Evolutionary conservation across 2,329 filamentous ascomycete species (phyloP).

Genomic region (Didymellaceae sp.): DNA sequence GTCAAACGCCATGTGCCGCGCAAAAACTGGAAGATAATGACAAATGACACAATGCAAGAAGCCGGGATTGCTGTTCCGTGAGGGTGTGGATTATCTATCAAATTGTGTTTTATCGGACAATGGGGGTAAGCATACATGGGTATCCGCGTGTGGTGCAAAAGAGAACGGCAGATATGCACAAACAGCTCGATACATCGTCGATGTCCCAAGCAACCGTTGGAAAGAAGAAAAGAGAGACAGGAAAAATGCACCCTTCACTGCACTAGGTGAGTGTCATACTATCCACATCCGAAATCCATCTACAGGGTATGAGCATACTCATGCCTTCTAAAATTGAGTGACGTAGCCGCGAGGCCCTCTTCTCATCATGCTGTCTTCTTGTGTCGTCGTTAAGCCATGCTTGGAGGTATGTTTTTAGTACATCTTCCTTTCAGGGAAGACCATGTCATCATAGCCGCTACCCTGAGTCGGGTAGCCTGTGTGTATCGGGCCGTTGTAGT

Average conservation of each 20-base stretch:
- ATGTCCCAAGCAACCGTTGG: constrained; percentile 1
- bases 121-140: constrained; percentile 15
- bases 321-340: constrained; percentile 9
- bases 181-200: neutral
- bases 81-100: constrained; percentile 2
- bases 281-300: constrained; percentile 14
- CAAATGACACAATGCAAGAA: neutral
- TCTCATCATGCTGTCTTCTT: neutral
- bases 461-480: constrained; percentile 31
- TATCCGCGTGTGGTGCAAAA: constrained; percentile 6
- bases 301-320: neutral
- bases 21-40: neutral
- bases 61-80: neutral
- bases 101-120: constrained; percentile 1
- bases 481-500: constrained; percentile 41
- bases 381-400: neutral
- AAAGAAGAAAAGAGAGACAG: too few relatives aligned
- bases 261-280: constrained; percentile 26
- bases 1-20: neutral
- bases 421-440: constrained; percentile 46
- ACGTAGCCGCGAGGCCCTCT: neutral
- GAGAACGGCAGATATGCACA: constrained; percentile 2
- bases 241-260: constrained; percentile 26
- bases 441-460: constrained; percentile 43
- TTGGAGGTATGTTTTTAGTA: constrained; percentile 25